phyloP scores from a whole-genome alignment of 139 green algal species.

The Micractinium conductrix region DNA sequence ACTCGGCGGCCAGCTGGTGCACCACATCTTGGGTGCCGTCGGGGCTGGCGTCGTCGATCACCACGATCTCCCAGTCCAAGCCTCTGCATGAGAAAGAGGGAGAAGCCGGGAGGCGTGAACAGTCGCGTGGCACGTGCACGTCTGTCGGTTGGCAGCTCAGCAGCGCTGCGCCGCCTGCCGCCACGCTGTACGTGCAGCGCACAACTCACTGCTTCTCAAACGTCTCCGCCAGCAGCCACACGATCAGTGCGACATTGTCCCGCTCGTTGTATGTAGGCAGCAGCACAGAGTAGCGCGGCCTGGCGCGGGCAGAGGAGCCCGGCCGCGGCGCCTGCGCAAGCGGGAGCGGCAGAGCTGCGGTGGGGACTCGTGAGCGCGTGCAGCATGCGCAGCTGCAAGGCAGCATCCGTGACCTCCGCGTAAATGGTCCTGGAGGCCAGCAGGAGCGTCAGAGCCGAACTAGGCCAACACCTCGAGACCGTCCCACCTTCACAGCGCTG shows the following conservation, averaged over 20 bases:
- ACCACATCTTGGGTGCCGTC: slow-evolving; percentile 91
- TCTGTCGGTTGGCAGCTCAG: no score
- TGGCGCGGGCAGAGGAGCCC: no score
- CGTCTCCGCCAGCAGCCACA: slow-evolving; percentile 82
- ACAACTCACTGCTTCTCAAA: slow-evolving; percentile 59
- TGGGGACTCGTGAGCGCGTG: background rate
- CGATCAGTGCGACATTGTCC: slow-evolving; percentile 89
- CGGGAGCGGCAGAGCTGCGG: background rate
- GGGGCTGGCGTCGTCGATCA: slow-evolving; percentile 95
- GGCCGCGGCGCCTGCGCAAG: background rate
- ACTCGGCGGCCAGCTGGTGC: slow-evolving; percentile 63
- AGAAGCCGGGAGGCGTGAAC: background rate
- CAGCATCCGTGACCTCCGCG: no score
- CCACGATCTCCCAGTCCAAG: slow-evolving; percentile 85
- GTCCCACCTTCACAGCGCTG: background rate
- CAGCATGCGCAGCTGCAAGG: no score
- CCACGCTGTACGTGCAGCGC: no score
- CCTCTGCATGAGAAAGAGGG: slow-evolving; percentile 38
- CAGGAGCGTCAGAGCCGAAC: no score
- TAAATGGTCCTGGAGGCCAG: no score
- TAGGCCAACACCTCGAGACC: no score
- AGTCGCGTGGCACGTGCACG: no score
- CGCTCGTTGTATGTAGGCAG: slow-evolving; percentile 98
- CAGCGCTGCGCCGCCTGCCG: no score
- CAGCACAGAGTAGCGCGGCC: slow-evolving; percentile 80